These are phyloP conservation scores for Osmanthus fragrans DNA, from an alignment of 257 asterid species.

Conservation along the genomic window DNA sequence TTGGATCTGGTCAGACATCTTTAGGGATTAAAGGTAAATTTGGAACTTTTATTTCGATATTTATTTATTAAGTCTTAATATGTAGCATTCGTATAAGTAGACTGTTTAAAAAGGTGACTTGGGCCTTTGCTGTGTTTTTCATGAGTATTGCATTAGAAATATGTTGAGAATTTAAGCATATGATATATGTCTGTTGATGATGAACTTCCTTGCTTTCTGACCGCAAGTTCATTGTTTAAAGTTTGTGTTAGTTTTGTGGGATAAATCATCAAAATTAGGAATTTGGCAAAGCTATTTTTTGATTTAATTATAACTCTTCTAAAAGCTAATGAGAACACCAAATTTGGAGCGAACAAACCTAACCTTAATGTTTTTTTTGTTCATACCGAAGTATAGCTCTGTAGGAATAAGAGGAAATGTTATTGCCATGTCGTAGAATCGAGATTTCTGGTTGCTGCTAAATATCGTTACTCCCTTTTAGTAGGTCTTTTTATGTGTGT, in stretches of 20 bases:
- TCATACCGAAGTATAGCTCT: background rate
- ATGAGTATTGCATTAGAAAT: background rate
- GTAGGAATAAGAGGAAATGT: background rate
- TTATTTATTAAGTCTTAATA: too few relatives aligned
- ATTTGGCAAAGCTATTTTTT: background rate
- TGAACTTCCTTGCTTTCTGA: background rate
- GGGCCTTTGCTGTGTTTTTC: background rate
- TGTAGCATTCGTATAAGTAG: background rate
- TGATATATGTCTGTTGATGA: background rate
- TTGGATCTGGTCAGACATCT: conserved; percentile 51
- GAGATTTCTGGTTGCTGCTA: conserved; percentile 4
- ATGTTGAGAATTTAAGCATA: background rate
- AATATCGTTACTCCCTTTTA: background rate
- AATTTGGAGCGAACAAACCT: conserved; percentile 6
- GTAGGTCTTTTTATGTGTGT: conserved; percentile 8
- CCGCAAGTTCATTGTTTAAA: background rate
- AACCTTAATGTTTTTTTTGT: background rate
- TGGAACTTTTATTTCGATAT: background rate
- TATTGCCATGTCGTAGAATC: background rate
- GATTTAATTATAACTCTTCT: background rate
- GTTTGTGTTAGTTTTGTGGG: background rate
- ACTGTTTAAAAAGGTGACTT: background rate
- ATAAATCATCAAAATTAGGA: background rate
- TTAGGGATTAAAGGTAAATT: conserved; percentile 72
- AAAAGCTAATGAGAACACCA: background rate